A percentile compares a stretch with the other conserved stretches of the same genome.
Evolutionary conservation across 2,329 filamentous ascomycete genomes (phyloP).

Genomic region (Talaromyces pinophilus): DNA sequence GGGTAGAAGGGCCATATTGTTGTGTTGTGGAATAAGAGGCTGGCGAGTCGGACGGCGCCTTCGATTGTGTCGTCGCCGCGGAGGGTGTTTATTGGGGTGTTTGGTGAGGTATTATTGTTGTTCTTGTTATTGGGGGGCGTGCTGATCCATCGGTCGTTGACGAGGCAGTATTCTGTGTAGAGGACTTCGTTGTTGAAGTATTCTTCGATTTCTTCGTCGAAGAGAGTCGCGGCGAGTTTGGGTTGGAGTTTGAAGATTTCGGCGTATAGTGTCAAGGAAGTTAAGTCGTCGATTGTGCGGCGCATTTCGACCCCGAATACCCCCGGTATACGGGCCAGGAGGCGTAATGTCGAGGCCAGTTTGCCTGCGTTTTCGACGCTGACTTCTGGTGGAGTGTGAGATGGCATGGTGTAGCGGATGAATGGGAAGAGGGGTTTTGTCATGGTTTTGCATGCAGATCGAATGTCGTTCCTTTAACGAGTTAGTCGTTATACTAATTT

Average conservation of each 20-base stretch:
- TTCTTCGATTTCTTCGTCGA: conserved; percentile 40
- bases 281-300: conserved; percentile 39
- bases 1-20: conserved; percentile 45
- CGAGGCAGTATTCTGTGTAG: conserved; percentile 41
- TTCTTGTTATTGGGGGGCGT: not conserved
- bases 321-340: conserved; percentile 36
- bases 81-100: conserved; percentile 17
- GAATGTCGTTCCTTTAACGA: conserved; percentile 40
- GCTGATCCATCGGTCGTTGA: conserved; percentile 39
- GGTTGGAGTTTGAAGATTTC: conserved; percentile 38
- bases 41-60: conserved; percentile 41
- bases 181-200: conserved; percentile 46
- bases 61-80: conserved; percentile 41
- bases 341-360: conserved; percentile 38
- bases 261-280: conserved; percentile 39
- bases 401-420: conserved; percentile 38
- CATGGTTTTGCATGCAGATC: conserved; percentile 42
- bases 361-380: conserved; percentile 24
- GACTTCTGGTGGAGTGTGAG: conserved; percentile 30
- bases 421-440: conserved; percentile 44
- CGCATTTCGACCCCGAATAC: conserved; percentile 36
- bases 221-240: conserved; percentile 30
- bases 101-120: conserved; percentile 21
- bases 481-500: not conserved
- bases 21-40: conserved; percentile 43